Conservation (phyloP, 2,329 filamentous ascomycete species). For the Trichoderma koningiopsis region DNA sequence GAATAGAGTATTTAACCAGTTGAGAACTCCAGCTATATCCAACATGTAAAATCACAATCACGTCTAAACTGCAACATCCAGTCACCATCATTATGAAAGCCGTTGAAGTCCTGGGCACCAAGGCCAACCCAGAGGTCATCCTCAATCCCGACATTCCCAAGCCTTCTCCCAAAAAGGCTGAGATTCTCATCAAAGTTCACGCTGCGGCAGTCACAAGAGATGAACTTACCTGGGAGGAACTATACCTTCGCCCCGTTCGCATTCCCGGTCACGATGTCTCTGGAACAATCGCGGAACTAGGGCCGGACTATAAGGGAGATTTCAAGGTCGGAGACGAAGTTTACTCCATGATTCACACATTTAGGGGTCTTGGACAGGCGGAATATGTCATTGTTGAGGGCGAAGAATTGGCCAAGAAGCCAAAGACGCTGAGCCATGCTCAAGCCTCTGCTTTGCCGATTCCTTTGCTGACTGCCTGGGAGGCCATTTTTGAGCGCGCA, state of each 20-base stretch:
- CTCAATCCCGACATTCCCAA: slow-evolving; percentile 27
- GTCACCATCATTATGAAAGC: slow-evolving; percentile 37
- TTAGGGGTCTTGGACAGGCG: slow-evolving; percentile 32
- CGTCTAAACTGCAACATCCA: too few relatives aligned
- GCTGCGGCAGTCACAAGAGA: slow-evolving; percentile 41
- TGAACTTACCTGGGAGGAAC: slow-evolving; percentile 40
- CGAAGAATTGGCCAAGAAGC: slow-evolving; percentile 30
- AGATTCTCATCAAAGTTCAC: slow-evolving; percentile 38
- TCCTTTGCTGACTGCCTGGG: slow-evolving; percentile 38
- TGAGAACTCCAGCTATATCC: neutral
- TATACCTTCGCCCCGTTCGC: slow-evolving; percentile 34
- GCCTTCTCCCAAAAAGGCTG: slow-evolving; percentile 26
- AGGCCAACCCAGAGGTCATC: slow-evolving; percentile 28
- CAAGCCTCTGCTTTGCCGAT: slow-evolving; percentile 39
- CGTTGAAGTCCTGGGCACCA: slow-evolving; percentile 37
- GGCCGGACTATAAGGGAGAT: slow-evolving; percentile 31
- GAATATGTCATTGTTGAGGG: slow-evolving; percentile 33
- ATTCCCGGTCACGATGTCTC: slow-evolving; percentile 44
- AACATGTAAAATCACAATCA: neutral
- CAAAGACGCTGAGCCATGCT: slow-evolving; percentile 29
- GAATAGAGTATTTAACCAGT: neutral
- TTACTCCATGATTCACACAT: slow-evolving; percentile 35
- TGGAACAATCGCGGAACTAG: slow-evolving; percentile 35
- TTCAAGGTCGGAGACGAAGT: slow-evolving; percentile 31
- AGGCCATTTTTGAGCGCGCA: slow-evolving; percentile 33